These are phyloP conservation scores for Nemophila menziesii DNA, from an alignment of 257 asterid species.

Conservation along the genomic window DNA sequence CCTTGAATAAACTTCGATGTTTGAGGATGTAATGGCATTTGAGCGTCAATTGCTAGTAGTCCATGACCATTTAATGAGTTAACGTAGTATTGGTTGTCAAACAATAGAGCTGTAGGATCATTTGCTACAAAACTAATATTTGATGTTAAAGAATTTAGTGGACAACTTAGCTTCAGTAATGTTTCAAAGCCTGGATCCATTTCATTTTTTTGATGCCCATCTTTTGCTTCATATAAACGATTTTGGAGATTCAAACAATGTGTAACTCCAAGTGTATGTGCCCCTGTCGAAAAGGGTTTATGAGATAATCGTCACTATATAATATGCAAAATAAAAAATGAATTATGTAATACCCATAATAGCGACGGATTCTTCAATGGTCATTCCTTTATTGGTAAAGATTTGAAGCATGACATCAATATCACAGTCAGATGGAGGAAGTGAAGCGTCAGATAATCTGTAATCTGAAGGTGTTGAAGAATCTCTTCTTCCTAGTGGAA, in stretches of 20 bases:
- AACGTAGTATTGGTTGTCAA: slow-evolving; percentile 26
- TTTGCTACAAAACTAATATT: slow-evolving; percentile 17
- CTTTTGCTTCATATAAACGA: slow-evolving; percentile 14
- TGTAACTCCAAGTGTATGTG: slow-evolving; percentile 34
- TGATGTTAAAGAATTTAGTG: slow-evolving; percentile 10
- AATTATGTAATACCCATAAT: slow-evolving; percentile 24
- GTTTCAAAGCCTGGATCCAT: background rate
- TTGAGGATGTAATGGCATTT: slow-evolving; percentile 28
- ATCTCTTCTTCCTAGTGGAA: slow-evolving; percentile 48
- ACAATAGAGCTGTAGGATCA: slow-evolving; percentile 6
- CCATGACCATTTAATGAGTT: slow-evolving; percentile 23
- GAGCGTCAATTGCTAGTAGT: slow-evolving; percentile 27
- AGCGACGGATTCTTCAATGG: slow-evolving; percentile 43
- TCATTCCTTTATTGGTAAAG: slow-evolving; percentile 25
- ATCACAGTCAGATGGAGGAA: slow-evolving; percentile 26
- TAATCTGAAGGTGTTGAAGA: slow-evolving; percentile 15
- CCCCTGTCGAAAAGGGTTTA: slow-evolving; percentile 16
- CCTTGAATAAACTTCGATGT: slow-evolving; percentile 24
- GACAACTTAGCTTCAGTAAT: slow-evolving; percentile 19
- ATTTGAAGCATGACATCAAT: slow-evolving; percentile 24
- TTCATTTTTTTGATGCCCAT: background rate
- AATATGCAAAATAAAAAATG: background rate
- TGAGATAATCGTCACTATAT: background rate
- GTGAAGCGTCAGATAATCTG: slow-evolving; percentile 17
- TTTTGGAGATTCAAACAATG: slow-evolving; percentile 23